Conservation (phyloP, 1,139 yeast genomes). For the Yamadazyma sp. region DNA sequence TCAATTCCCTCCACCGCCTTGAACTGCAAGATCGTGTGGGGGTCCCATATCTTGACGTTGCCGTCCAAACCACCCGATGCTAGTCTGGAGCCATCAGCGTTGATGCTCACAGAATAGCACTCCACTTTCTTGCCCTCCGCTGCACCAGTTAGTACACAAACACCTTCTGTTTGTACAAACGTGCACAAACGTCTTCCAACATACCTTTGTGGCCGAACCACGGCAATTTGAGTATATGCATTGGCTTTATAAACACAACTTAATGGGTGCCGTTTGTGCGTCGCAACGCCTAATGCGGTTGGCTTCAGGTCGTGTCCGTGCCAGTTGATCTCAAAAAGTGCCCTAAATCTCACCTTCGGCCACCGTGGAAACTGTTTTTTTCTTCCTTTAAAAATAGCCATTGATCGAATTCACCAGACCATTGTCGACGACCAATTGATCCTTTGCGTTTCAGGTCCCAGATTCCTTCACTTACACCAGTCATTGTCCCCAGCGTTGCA, state of each 20-base stretch:
- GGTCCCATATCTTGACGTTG: conserved; percentile 87
- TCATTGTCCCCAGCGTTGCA: background rate
- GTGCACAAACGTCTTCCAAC: conserved; percentile 23
- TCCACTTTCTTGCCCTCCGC: conserved; percentile 84
- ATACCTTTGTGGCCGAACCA: conserved; percentile 76
- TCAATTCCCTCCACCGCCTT: conserved; percentile 14
- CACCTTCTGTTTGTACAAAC: background rate
- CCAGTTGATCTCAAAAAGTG: too few species aligned
- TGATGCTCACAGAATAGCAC: conserved; percentile 79
- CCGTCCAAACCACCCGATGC: conserved; percentile 98
- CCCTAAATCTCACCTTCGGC: conserved; percentile 2
- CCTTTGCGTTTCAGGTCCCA: too few species aligned
- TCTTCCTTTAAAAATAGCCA: background rate
- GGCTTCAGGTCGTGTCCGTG: background rate
- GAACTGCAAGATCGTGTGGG: conserved; percentile 36
- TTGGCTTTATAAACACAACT: conserved; percentile 24
- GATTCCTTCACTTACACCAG: too few species aligned
- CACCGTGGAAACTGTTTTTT: conserved; percentile 1
- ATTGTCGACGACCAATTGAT: background rate
- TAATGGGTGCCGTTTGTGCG: too few species aligned
- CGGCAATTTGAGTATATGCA: conserved; percentile 80
- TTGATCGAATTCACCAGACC: background rate
- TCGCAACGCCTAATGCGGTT: background rate
- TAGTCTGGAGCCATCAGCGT: conserved; percentile 76
- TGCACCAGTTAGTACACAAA: conserved; percentile 12